These are phyloP conservation scores for Senna siamea DNA, from an alignment of 306 rosid genomes.

Conservation along the genomic window DNA sequence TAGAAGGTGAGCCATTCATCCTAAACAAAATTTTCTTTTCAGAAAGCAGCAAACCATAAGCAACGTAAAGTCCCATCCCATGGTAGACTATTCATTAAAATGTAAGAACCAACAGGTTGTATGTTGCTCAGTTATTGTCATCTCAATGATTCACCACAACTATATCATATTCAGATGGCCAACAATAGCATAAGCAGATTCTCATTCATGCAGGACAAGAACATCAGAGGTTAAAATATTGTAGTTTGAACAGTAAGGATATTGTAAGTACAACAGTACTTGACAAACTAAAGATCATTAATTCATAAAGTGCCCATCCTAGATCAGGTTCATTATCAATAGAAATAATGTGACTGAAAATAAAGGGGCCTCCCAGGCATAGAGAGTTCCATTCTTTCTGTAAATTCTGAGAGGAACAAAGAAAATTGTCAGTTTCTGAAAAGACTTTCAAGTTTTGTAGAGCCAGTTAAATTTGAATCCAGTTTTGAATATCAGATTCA, in stretches of 20 bases:
- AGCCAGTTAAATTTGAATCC: neutral
- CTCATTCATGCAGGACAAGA: neutral
- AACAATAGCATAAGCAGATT: neutral
- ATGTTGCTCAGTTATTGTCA: neutral
- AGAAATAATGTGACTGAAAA: neutral
- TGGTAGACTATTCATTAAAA: neutral
- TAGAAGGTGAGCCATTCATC: neutral
- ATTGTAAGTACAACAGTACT: too few relatives aligned
- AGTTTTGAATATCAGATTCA: neutral
- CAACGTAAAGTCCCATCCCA: neutral
- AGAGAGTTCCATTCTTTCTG: neutral
- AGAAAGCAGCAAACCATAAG: conserved; percentile 1
- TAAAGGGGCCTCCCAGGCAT: neutral
- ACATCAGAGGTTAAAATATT: neutral
- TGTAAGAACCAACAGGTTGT: neutral
- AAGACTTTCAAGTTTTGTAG: neutral
- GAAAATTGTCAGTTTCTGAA: neutral
- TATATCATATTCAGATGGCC: conserved; percentile 3
- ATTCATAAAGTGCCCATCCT: neutral
- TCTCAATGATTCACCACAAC: neutral
- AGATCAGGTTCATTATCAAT: neutral
- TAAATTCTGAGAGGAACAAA: neutral
- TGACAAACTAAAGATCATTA: neutral
- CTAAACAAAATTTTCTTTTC: neutral
- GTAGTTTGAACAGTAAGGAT: too few relatives aligned